Base-by-base conservation (phyloP, 495 filamentous ascomycete genomes). In the Trichocladium uniseriatum region DNA sequence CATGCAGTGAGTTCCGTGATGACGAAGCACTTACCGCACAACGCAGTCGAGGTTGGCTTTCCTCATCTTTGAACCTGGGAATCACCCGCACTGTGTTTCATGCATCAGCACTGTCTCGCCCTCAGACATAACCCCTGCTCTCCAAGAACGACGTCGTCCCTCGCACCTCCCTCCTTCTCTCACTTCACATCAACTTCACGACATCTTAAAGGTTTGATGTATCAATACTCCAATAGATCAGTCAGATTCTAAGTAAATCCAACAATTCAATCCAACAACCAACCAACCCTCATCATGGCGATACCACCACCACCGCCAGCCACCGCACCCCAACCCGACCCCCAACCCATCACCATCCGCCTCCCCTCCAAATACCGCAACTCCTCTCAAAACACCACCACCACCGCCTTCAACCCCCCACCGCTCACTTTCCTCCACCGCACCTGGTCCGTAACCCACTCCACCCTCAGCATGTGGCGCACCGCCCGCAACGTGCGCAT, bases 361-460 rank as follows among this genome's bases (percentile, higher is more conserved):
- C 59, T 65, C 19, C 74, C 74, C n/a, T 71, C 71, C 51, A 69
- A 66, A 48, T 70, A 72, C 58, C 60, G 52, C 43, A 49, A 48
- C 49, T 48, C 41, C 53, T 58, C 41, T 44, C 35, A 45, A 52
- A 3, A 27, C 51, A n/a, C 61, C 11, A 48, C 46, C 19, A 9
- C 38, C 15, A 20, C 40, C 6, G 11, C 69, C 29, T 73, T 73
- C 65, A 57, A 54, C n/a, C 52, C 75, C 0, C 83, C 83, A 9
- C 58, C 76, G 18, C 72, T 78, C 44, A 55, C 67, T 36, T 87
- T 76, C 69, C 76, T 91, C 43, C 57, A 65, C 31, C 73, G 82
- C 20, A 84, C 80, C 44, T 90, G 86, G 86, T 69, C 79, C 58
- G 83, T 90, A 19, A 84, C 82, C 14, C 80, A 86, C 69, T 84